Percentiles rank a stretch among this genome's conserved stretches.
These are phyloP conservation scores for Trichoderma hamatum DNA, from an alignment of 2,329 filamentous ascomycete species.

Conservation along the genomic window DNA sequence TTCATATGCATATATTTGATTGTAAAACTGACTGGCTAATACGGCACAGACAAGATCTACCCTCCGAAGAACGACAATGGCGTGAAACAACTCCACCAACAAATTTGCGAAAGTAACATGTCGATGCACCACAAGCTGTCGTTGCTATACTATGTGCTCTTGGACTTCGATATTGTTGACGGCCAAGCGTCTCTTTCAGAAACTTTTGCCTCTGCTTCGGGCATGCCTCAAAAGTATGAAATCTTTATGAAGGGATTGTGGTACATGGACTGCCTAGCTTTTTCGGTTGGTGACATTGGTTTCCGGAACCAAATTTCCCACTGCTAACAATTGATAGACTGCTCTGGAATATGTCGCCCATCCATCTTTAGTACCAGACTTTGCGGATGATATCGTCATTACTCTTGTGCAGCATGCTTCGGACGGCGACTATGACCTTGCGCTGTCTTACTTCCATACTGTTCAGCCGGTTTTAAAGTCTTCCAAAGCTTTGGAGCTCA, in stretches of 20 bases:
- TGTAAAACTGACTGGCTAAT: background rate
- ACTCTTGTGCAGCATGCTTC: slow-evolving; percentile 65
- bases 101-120: slow-evolving; percentile 66
- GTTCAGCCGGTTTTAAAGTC: slow-evolving; percentile 73
- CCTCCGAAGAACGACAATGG: slow-evolving; percentile 71
- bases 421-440: slow-evolving; percentile 63
- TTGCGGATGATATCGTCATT: slow-evolving; percentile 78
- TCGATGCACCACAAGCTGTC: slow-evolving; percentile 79
- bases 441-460: slow-evolving; percentile 78
- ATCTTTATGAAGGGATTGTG: slow-evolving; percentile 82
- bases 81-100: slow-evolving; percentile 69
- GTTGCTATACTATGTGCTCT: slow-evolving; percentile 80
- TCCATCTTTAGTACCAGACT: slow-evolving; percentile 77
- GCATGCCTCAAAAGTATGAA: slow-evolving; percentile 75
- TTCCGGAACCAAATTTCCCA: background rate
- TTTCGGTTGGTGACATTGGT: slow-evolving; percentile 51
- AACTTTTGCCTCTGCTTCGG: slow-evolving; percentile 62
- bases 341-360: slow-evolving; percentile 78
- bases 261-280: slow-evolving; percentile 74
- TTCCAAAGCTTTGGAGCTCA: slow-evolving; percentile 62
- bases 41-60: slow-evolving; percentile 61
- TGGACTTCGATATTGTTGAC: slow-evolving; percentile 66
- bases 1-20: background rate
- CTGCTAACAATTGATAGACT: slow-evolving; percentile 43
- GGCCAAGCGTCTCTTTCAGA: slow-evolving; percentile 55